phyloP scores from a whole-genome alignment of 2,329 filamentous ascomycete species.

The Cytospora piceicola region DNA sequence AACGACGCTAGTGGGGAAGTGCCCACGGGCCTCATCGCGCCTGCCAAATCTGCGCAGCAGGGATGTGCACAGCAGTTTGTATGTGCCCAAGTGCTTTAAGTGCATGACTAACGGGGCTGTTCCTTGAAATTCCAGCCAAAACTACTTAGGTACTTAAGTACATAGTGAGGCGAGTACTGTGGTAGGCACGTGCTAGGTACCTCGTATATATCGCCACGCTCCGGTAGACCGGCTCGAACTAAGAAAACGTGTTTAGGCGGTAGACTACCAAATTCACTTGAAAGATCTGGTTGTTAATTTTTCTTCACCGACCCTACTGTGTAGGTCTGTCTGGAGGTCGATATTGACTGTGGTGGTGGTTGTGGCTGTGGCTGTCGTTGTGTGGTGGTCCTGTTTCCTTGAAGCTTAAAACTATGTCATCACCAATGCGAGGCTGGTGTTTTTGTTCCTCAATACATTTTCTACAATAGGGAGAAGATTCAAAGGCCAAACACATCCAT shows the following conservation, averaged over 20 bases:
- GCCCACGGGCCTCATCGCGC: constrained; percentile 9
- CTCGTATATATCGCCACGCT: background rate
- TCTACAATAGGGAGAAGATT: no score
- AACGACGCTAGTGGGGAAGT: constrained; percentile 20
- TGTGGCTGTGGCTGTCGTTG: no score
- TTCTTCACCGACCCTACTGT: no score
- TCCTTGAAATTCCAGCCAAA: background rate
- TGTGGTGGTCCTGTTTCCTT: background rate
- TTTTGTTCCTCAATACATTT: no score
- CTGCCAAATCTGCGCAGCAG: background rate
- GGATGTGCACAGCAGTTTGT: background rate
- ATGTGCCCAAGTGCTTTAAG: background rate
- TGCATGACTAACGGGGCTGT: background rate
- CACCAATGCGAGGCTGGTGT: background rate
- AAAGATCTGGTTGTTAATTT: no score
- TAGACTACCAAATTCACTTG: no score
- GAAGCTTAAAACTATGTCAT: background rate
- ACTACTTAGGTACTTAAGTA: no score
- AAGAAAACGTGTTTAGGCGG: no score
- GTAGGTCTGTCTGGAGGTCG: no score
- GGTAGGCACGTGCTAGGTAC: background rate
- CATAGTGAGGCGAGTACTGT: no score
- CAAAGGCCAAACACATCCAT: no score
- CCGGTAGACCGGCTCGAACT: background rate
- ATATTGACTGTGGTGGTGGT: no score